A percentile compares a stretch with the other conserved stretches of the same genome.
phyloP scores from a whole-genome alignment of 495 filamentous ascomycete species.

The Penicillium steckii region DNA sequence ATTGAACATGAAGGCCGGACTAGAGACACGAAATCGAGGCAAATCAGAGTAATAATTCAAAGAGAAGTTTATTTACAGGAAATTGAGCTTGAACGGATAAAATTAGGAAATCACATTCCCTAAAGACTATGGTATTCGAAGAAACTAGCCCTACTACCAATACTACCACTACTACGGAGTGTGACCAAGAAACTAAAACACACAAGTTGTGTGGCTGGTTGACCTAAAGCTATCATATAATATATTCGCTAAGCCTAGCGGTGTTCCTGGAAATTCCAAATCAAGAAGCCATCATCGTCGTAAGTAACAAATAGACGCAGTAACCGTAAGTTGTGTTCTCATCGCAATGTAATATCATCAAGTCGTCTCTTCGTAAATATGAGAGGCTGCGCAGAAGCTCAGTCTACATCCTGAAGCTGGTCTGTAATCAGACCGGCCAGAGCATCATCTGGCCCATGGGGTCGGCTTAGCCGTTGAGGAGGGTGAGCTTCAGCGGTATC shows the following conservation, averaged over 20 bases:
- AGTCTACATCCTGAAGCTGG: not conserved
- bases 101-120: too few relatives aligned
- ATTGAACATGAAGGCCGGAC: not conserved
- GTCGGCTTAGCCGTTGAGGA: slow-evolving; percentile 30
- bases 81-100: too few relatives aligned
- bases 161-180: not conserved
- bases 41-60: not conserved
- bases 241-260: too few relatives aligned
- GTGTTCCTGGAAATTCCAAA: too few relatives aligned
- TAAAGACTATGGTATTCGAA: too few relatives aligned
- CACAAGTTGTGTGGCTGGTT: too few relatives aligned
- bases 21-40: not conserved
- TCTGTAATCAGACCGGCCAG: not conserved
- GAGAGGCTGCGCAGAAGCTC: not conserved
- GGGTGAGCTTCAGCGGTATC: slow-evolving; percentile 41
- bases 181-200: too few relatives aligned
- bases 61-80: too few relatives aligned
- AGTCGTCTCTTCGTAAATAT: not conserved
- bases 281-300: too few relatives aligned
- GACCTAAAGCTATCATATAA: too few relatives aligned
- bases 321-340: not conserved
- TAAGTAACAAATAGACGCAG: too few relatives aligned
- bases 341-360: not conserved
- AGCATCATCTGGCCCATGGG: not conserved
- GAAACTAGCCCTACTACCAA: too few relatives aligned